These are phyloP conservation scores for Eutrema heterophyllum DNA, from an alignment of 345 rosid species.

Conservation along the genomic window DNA sequence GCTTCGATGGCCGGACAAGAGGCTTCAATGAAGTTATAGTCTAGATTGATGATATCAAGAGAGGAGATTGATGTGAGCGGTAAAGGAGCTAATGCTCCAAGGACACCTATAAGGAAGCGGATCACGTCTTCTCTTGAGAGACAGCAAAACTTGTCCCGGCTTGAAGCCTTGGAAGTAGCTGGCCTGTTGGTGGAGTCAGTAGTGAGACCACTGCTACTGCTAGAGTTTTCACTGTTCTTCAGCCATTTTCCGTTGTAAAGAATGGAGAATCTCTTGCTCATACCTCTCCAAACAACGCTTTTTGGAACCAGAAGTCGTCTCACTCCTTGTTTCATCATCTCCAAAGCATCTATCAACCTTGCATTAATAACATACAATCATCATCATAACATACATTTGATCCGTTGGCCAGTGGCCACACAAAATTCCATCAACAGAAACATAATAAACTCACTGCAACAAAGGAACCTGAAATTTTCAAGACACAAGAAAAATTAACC, in stretches of 20 bases:
- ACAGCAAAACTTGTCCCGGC: constrained; percentile 78
- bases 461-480: not conserved
- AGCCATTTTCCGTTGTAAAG: constrained; percentile 86
- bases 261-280: constrained; percentile 94
- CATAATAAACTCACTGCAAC: not conserved
- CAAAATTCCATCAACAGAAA: constrained; percentile 4
- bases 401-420: not conserved
- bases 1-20: constrained; percentile 69
- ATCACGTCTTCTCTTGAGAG: constrained; percentile 92
- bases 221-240: constrained; percentile 55
- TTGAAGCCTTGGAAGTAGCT: constrained; percentile 51
- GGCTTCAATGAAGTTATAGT: constrained; percentile 61
- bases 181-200: constrained; percentile 43
- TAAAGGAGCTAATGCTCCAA: constrained; percentile 93
- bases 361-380: constrained; percentile 4
- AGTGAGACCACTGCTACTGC: constrained; percentile 53
- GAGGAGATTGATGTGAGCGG: constrained; percentile 80
- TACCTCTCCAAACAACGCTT: constrained; percentile 78
- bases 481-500: not conserved
- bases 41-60: constrained; percentile 61
- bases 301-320: constrained; percentile 84
- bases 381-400: not conserved
- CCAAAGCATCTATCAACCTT: constrained; percentile 91
- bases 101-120: constrained; percentile 91
- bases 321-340: constrained; percentile 98